phyloP scores from a whole-genome alignment of 1,284 basidiomycete genomes.

The Tilletia walkeri region DNA sequence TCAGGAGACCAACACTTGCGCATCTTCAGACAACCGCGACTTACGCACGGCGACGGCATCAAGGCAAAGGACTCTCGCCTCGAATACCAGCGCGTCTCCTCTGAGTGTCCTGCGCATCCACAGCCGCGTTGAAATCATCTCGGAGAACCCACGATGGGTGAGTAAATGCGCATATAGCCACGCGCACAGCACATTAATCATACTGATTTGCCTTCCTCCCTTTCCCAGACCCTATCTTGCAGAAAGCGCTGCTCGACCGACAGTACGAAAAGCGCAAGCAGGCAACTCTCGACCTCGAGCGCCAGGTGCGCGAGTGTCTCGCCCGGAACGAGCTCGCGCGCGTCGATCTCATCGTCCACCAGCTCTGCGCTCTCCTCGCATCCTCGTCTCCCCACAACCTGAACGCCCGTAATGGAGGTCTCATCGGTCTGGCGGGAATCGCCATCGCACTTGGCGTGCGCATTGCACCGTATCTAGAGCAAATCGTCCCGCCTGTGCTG shows the following conservation, averaged over 20 bases:
- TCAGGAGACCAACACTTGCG: too few species aligned
- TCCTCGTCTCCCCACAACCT: conserved; percentile 37
- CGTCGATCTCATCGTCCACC: conserved; percentile 85
- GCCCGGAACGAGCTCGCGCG: conserved; percentile 74
- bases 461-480: conserved; percentile 87
- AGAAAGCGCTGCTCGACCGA: conserved; percentile 54
- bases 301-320: conserved; percentile 84
- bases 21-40: too few species aligned
- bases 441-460: conserved; percentile 93
- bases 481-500: conserved; percentile 86
- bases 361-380: conserved; percentile 70
- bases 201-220: background rate
- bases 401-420: conserved; percentile 87
- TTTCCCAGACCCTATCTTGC: conserved; percentile 17
- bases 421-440: conserved; percentile 93
- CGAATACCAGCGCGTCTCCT: too few species aligned
- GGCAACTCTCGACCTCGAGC: conserved; percentile 91
- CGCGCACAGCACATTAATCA: background rate
- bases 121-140: too few species aligned
- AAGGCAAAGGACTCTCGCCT: too few species aligned
- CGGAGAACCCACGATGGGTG: background rate
- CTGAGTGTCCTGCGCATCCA: too few species aligned
- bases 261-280: conserved; percentile 89
- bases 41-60: too few species aligned
- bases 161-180: background rate